Base-by-base conservation (phyloP, 2,329 filamentous ascomycete genomes). In the Fusarium lateritium region DNA sequence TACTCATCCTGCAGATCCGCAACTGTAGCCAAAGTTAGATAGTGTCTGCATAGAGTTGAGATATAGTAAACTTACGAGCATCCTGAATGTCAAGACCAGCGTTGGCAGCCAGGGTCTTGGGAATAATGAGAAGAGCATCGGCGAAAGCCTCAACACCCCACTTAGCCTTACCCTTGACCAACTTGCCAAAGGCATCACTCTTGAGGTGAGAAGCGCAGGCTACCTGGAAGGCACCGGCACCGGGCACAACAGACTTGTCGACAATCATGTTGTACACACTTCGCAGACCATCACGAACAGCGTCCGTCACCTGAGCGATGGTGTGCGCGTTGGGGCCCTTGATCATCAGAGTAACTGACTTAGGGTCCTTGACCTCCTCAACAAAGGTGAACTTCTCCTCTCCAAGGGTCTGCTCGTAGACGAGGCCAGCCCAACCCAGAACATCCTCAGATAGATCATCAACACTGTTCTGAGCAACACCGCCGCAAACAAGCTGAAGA, bases 201-300 rank as follows among this genome's bases (percentile, higher is more conserved):
- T 92, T 92, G 66, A 99, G 86, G 80, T 97, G 94, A 46, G 90
- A 87, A 24, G 94, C 94, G 74, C 93, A 97, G 33, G 96, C 94
- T 45, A 99, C 91, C 81, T 99, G 96, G 89, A 97, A 99, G 50
- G 96, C 93, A 75, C 96, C 96, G 60, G 90, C 96, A 61, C 96
- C 96, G 2, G 96, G 96, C 26, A 99, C 94, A 21, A 99, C 96
- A 73, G 92, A 95, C 82, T 91, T 90, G 80, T 99, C 96, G n/a
- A 98, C 95, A 79, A 99, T 98, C 86, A 97, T 97, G 86, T 99
- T 99, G 88, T 98, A 98, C 50, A 98, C 96, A 79, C 94, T 97
- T 77, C 96, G 90, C 72, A 99, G 87, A 67, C 96, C 96, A 78
- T 99, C 96, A 55, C 96, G 90, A 44, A 98, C 96, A 4, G 96